Evolutionary conservation across 495 filamentous ascomycete species (phyloP), one percentile per base, ranked within the genome.

Genomic region (Letharia lupina): DNA sequence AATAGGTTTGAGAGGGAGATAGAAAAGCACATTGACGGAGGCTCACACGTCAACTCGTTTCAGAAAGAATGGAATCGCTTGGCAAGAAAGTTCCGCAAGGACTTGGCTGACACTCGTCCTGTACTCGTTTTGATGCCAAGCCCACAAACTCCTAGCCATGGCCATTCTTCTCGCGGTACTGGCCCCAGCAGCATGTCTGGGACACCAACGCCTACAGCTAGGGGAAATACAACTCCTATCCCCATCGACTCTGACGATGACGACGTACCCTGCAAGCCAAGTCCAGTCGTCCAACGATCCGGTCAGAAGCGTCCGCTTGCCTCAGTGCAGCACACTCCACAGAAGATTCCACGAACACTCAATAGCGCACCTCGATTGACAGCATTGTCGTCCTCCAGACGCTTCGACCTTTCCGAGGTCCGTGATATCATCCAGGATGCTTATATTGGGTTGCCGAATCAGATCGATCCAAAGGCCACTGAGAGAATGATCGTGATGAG

Each of bases 401-500:
- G 52, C 10, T 80, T 81, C 45, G 69, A 65, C 5, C 70, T 76
- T 50, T 61, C 69, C 23, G 73, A 74, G 10, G 74, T 82, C 0
- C 69, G 74, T 0, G 66, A 68, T 0, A 74, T 79, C 40, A 75
- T 77, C 15, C 73, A 76, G 58, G 73, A 80, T n/a, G 75, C 73
- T 0, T 75, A 77, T 31, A 70, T 68, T 4, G 76, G 78, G 0
- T 70, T 80, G 0, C 77, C 77, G 0, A 74, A 77, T 28, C 75
- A 79, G 28, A 74, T 74, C 9, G 74, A 81, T 40, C 79, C 81
- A 0, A 76, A 76, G 3, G 79, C 79, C 0, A 77, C 77, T 7
- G 77, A 81, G 23, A 71, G 65, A 0, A 73, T 83, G 65, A 75
- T 79, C 23, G 58, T 68, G n/a, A 33, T 69, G 15, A 80, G 76